Base-by-base conservation (phyloP, 805 yeast species). In the Candida odintsovae region DNA sequence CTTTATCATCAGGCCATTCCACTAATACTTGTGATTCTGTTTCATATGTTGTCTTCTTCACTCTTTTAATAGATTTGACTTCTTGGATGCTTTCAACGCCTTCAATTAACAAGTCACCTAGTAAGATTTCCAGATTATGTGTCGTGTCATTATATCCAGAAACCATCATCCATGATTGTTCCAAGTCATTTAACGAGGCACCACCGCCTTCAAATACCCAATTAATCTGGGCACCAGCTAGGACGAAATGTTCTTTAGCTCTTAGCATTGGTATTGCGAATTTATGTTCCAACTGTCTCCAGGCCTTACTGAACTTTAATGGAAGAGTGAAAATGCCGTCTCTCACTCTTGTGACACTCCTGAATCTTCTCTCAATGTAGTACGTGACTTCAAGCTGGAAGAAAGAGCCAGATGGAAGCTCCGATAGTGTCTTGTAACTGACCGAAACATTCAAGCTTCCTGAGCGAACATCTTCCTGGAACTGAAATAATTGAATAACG, bases 351-450 rank as follows among this genome's bases (percentile, higher is more conserved):
- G 59, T 56, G 7, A 54, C 50, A 3, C 60, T 50, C 50, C 64
- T 53, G 38, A 53, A 59, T 23, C 71, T 56, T 31, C 68, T 57
- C 43, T 68, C 69, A 29, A 70, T 55, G 31, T 53, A 55, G 43
- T 68, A 72, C 6, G 51, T 56, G 3, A 69, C 36, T 36, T 64
- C 64, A 19, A 71, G 38, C 38, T 65, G 63, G 49, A 69, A 64
- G n/a, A 36, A 42, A 33, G 48, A 50, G 23, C 55, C 54, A 12
- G 47, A 44, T n/a, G 49, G 46, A 12, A 44, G 50, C 40, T 42
- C 48, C 20, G 50, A 57, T 47, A 52, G 50, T 50, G 41, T 63
- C 53, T 50, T 66, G 56, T 43, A 69, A 44, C 47, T 63, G 44
- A 44, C 46, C 26, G 49, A 55, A 41, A 53, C 56, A 13, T 45